These are phyloP conservation scores for Cutaneotrichosporon sp. DNA, from an alignment of 1,284 basidiomycete species.

Conservation along the genomic window DNA sequence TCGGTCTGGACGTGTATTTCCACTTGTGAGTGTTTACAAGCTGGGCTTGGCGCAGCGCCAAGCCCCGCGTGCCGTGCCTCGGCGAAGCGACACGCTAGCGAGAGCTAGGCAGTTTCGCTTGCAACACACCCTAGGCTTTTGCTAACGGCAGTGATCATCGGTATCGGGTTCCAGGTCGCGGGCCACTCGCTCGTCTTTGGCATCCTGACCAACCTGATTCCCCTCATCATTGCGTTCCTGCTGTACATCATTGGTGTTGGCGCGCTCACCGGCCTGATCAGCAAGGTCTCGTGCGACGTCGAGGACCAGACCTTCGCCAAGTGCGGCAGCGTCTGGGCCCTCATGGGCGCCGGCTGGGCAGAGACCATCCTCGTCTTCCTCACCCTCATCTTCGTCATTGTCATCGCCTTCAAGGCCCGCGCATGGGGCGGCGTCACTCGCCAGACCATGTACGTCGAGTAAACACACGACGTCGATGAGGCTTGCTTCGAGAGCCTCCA, in stretches of 20 bases:
- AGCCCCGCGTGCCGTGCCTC: neutral
- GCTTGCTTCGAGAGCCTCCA: too few species aligned
- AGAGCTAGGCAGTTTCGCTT: neutral
- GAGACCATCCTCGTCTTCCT: constrained; percentile 45
- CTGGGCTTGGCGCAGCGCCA: neutral
- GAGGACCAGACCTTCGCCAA: constrained; percentile 29
- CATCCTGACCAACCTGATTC: constrained; percentile 44
- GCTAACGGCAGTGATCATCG: constrained; percentile 37
- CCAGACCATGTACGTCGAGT: constrained; percentile 29
- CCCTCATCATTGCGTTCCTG: constrained; percentile 42
- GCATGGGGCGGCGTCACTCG: constrained; percentile 37
- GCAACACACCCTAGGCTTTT: neutral
- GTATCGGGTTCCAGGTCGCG: constrained; percentile 41
- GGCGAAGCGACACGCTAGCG: too few species aligned
- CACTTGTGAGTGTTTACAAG: constrained; percentile 29
- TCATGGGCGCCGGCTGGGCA: constrained; percentile 47
- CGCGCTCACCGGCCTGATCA: constrained; percentile 44
- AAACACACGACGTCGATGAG: neutral
- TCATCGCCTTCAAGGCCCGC: constrained; percentile 44
- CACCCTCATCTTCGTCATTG: constrained; percentile 30
- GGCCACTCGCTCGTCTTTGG: constrained; percentile 43
- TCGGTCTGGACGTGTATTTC: constrained; percentile 41
- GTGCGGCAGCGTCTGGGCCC: constrained; percentile 45
- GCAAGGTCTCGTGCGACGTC: constrained; percentile 38
- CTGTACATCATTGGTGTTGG: constrained; percentile 47